These are phyloP conservation scores for Ustilago esculenta DNA, from an alignment of 1,284 basidiomycete genomes.

Conservation along the genomic window DNA sequence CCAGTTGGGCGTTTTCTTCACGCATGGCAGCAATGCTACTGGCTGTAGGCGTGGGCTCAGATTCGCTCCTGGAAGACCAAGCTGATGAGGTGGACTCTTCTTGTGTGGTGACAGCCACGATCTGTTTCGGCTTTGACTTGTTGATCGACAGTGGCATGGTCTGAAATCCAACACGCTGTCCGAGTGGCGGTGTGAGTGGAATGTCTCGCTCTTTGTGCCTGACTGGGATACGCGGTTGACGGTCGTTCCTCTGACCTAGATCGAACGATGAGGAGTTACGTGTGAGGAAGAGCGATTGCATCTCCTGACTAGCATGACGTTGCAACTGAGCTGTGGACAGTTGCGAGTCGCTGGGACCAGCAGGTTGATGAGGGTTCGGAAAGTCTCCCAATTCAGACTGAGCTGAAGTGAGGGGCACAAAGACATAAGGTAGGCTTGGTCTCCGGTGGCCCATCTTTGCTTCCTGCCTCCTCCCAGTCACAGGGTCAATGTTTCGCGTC, in stretches of 20 bases:
- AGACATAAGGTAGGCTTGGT: slow-evolving; percentile 34
- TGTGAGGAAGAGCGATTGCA: slow-evolving; percentile 15
- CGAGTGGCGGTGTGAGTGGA: slow-evolving; percentile 33
- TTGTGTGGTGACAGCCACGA: background rate
- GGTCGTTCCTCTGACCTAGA: slow-evolving; percentile 2
- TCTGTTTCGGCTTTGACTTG: slow-evolving; percentile 3
- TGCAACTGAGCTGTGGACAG: slow-evolving; percentile 36
- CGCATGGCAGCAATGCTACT: slow-evolving; percentile 48
- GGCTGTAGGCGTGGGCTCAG: slow-evolving; percentile 47
- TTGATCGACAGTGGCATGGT: slow-evolving; percentile 33
- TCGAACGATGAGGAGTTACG: slow-evolving; percentile 3
- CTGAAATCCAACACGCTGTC: slow-evolving; percentile 17
- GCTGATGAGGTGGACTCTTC: slow-evolving; percentile 12
- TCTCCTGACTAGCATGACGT: slow-evolving; percentile 25
- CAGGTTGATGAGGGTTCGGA: slow-evolving; percentile 19
- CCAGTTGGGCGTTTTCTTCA: slow-evolving; percentile 22
- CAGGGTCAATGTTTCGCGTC: slow-evolving; percentile 39
- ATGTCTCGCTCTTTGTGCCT: slow-evolving; percentile 11
- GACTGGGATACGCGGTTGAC: background rate
- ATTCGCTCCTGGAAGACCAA: slow-evolving; percentile 45
- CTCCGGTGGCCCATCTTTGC: slow-evolving; percentile 6
- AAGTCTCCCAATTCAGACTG: slow-evolving; percentile 20
- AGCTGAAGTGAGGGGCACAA: slow-evolving; percentile 8
- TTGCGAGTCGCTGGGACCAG: slow-evolving; percentile 18
- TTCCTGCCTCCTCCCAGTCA: slow-evolving; percentile 25